Percentiles rank a stretch among this genome's conserved stretches.
phyloP scores from a whole-genome alignment of 2,329 filamentous ascomycete species.

The Colletotrichum lini region DNA sequence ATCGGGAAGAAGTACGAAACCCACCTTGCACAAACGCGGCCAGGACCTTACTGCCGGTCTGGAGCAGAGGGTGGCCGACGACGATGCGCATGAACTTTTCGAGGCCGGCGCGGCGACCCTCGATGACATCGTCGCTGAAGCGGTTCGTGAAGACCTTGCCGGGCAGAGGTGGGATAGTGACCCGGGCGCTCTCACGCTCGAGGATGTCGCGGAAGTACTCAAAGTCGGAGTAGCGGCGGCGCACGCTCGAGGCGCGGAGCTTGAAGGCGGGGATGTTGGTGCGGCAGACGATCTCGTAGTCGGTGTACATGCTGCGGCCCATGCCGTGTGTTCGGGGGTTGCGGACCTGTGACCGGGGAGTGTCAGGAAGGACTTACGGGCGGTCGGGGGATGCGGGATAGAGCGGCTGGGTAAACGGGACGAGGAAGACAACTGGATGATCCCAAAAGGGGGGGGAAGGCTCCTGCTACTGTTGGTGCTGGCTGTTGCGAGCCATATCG shows the following conservation, averaged over 20 bases:
- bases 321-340: slow-evolving; percentile 96
- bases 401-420: background rate
- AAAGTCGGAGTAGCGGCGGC: slow-evolving; percentile 96
- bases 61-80: slow-evolving; percentile 93
- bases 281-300: slow-evolving; percentile 97
- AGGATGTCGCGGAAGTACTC: slow-evolving; percentile 99
- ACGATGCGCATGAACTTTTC: slow-evolving; percentile 98
- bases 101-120: slow-evolving; percentile 89
- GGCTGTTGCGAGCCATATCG: background rate
- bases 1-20: slow-evolving; percentile 1
- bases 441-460: slow-evolving; percentile 1
- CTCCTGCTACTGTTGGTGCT: background rate
- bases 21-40: slow-evolving; percentile 96
- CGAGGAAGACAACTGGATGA: background rate
- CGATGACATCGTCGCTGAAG: slow-evolving; percentile 98
- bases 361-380: slow-evolving; percentile 9
- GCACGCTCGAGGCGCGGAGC: slow-evolving; percentile 88
- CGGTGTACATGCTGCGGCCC: slow-evolving; percentile 96
- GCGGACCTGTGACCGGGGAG: slow-evolving; percentile 74
- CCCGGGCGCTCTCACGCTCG: slow-evolving; percentile 92
- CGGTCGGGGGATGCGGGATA: background rate
- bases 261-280: slow-evolving; percentile 99
- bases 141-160: slow-evolving; percentile 99
- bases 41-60: slow-evolving; percentile 97
- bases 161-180: slow-evolving; percentile 94